Base-by-base conservation (phyloP, 2,329 filamentous ascomycete genomes). In the Dothideomycetes sp. region DNA sequence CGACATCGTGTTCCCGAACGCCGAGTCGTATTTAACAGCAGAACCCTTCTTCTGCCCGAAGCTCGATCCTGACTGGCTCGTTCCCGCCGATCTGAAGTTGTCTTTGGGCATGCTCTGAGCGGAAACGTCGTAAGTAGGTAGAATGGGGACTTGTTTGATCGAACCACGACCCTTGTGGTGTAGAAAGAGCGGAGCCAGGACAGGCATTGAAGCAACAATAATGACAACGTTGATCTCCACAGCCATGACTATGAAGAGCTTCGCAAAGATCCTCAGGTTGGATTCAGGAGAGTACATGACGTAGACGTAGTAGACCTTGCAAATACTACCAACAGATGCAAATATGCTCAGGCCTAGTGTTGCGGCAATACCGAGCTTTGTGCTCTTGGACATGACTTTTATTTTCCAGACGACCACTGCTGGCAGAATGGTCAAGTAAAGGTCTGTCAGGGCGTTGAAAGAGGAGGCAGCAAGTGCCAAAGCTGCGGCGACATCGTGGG, bases 191-290 rank as follows among this genome's bases (percentile, higher is more conserved):
- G 37, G 37, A 5, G 37, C 37, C 15, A 39, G 19, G 5, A 39
- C 31, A 1, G 37, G 37, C 5, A 39, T 33, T 12, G 17, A 24
- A 4, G 37, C 37, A 8, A 31, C 31, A 16, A 39, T 39, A 16
- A 39, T 29, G 19, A 39, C 37, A 1, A 39, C 31, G 15, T 39
- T 39, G 37, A 39, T 39, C 12, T 39, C 37, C 10, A 34, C 37
- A 2, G 30, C 14, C 37, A 39, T 39, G 11, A 39, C 31, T 7
- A 39, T 10, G 14, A 39, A 27, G 19, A 39, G 18, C 1, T 22
- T 30, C 12, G 19, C 2, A 16, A 27, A 39, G 22, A 27, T 12
- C 22, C 7, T 7, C 7, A 27, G 12, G 22, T 27, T 12, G 7
- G 22, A 27, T 12, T 27, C 12, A 7, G 22, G 7, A 8, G 31